These are phyloP conservation scores for Nicotiana noctiflora DNA, from an alignment of 257 asterid genomes.

Conservation along the genomic window DNA sequence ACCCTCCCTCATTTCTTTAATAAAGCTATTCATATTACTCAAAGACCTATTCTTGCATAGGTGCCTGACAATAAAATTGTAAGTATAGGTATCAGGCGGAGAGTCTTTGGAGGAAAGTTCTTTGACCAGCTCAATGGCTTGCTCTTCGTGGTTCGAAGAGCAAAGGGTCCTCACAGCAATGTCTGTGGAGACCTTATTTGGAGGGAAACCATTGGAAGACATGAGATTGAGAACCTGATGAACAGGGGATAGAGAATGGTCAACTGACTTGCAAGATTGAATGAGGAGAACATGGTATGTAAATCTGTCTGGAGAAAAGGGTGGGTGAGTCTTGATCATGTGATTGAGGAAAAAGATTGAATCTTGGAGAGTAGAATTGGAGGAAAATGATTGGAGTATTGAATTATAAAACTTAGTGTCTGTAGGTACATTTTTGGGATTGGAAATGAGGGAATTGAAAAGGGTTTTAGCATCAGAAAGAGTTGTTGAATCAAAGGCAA, in stretches of 20 bases:
- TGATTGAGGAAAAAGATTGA: constrained; percentile 71
- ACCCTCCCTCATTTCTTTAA: constrained; percentile 57
- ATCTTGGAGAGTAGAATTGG: constrained; percentile 61
- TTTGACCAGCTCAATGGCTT: constrained; percentile 65
- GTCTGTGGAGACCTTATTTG: constrained; percentile 59
- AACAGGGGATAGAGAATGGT: constrained; percentile 44
- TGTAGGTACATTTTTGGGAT: constrained; percentile 34
- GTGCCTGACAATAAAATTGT: constrained; percentile 73
- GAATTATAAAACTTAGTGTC: constrained; percentile 55
- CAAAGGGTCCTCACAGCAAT: constrained; percentile 78
- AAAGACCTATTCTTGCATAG: constrained; percentile 61
- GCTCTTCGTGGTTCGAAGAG: constrained; percentile 59
- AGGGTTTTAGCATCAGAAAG: constrained; percentile 76
- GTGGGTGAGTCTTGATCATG: constrained; percentile 67
- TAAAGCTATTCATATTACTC: constrained; percentile 44
- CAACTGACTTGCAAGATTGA: constrained; percentile 53
- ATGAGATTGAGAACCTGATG: constrained; percentile 66
- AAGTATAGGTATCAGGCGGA: constrained; percentile 61
- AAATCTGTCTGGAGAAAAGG: constrained; percentile 65
- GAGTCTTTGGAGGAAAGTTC: constrained; percentile 50
- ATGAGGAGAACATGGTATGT: constrained; percentile 59
- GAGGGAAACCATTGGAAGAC: constrained; percentile 55
- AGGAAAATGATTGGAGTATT: constrained; percentile 59
- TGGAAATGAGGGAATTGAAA: constrained; percentile 58
- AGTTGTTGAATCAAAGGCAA: constrained; percentile 42